phyloP scores from a whole-genome alignment of 2,329 filamentous ascomycete species.

The Botrytis sinoallii region DNA sequence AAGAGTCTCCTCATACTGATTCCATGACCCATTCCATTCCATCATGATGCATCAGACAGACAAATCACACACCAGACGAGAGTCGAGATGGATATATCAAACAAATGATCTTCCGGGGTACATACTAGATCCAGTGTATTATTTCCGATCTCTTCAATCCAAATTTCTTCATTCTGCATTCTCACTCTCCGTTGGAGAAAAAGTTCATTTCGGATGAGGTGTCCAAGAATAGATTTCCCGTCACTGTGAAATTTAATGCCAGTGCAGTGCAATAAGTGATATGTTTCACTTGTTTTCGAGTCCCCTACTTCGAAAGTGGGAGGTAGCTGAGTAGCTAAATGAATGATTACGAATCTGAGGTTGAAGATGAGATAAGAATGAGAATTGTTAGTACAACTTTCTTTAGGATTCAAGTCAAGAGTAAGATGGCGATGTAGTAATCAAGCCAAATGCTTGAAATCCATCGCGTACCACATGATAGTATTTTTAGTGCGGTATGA shows the following conservation, averaged over 20 bases:
- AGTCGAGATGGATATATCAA: neutral
- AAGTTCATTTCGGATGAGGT: neutral
- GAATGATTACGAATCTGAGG: neutral
- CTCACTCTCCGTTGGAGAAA: neutral
- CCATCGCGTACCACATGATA: neutral
- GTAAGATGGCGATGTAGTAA: neutral
- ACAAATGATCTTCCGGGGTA: neutral
- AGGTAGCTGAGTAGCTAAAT: neutral
- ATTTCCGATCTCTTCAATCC: neutral
- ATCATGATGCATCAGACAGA: neutral
- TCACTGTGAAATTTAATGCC: neutral
- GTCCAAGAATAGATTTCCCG: neutral
- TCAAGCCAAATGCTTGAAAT: neutral
- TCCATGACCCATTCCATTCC: neutral
- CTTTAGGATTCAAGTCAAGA: neutral
- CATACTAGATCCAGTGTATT: neutral
- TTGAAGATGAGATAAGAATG: neutral
- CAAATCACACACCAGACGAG: neutral
- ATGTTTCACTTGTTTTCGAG: neutral
- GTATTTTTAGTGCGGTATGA: neutral
- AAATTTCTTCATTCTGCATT: neutral
- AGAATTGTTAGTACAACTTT: neutral
- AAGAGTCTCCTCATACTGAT: neutral
- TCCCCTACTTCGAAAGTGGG: neutral
- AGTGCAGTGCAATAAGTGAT: neutral